A percentile compares a stretch with the other conserved stretches of the same genome.
phyloP scores from a whole-genome alignment of 176 grass and related monocot genomes.

The Cenchrus purpureus region DNA sequence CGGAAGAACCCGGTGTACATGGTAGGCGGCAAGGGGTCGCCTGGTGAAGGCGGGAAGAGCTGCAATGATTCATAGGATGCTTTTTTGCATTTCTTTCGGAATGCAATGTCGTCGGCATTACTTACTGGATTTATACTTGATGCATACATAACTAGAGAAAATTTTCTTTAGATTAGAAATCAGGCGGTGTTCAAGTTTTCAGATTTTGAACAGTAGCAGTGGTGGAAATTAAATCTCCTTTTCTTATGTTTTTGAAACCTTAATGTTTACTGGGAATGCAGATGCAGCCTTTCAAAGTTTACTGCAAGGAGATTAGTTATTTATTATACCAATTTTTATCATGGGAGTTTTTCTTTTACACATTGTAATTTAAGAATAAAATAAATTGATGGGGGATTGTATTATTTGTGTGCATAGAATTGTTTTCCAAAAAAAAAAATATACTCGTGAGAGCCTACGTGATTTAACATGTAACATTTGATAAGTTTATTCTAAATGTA shows the following conservation, averaged over 20 bases:
- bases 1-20: conserved; percentile 43
- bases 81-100: background rate
- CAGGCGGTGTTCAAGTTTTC: background rate
- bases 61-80: conserved; percentile 24
- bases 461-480: too few relatives aligned
- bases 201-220: conserved; percentile 17
- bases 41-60: conserved; percentile 54
- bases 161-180: background rate
- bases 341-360: too few relatives aligned
- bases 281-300: background rate
- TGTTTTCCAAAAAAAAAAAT: too few relatives aligned
- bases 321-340: too few relatives aligned
- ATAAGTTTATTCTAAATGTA: too few relatives aligned
- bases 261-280: background rate
- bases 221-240: background rate
- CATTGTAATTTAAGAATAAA: too few relatives aligned
- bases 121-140: background rate
- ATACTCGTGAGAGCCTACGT: too few relatives aligned
- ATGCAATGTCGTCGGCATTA: background rate
- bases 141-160: conserved; percentile 15
- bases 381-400: too few relatives aligned
- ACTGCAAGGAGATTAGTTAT: background rate
- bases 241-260: background rate
- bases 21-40: conserved; percentile 36
- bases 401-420: too few relatives aligned